Percentiles rank a stretch among this genome's conserved stretches.
Conservation (phyloP, 768 basidiomycete species). For the Amanita muscaria region DNA sequence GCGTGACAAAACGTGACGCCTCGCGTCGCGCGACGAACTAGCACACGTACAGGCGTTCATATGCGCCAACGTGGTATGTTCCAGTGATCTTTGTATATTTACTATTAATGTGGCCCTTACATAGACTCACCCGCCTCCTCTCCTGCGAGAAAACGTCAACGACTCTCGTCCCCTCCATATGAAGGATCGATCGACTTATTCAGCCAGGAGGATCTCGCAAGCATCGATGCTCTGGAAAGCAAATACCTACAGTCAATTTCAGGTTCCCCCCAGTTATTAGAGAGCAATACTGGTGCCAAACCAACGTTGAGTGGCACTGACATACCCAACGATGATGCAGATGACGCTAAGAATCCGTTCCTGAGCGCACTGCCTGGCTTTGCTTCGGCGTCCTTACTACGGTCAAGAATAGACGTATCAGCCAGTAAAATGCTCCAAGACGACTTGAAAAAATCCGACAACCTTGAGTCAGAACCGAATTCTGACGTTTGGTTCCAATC, state of each 20-base stretch:
- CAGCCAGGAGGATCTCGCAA: constrained; percentile 47
- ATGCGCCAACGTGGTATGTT: constrained; percentile 5
- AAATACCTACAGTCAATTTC: constrained; percentile 29
- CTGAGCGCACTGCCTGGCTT: neutral
- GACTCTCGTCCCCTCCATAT: constrained; percentile 60
- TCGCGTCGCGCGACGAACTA: constrained; percentile 6
- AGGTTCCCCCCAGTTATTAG: neutral
- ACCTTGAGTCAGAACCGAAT: constrained; percentile 27
- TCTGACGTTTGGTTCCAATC: constrained; percentile 45
- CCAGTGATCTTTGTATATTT: neutral
- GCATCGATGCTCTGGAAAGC: constrained; percentile 44
- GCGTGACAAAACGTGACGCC: too few species aligned
- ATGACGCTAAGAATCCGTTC: constrained; percentile 40
- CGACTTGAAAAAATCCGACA: constrained; percentile 13
- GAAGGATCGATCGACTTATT: constrained; percentile 43
- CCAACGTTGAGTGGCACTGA: neutral
- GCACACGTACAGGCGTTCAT: neutral
- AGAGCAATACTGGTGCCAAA: neutral
- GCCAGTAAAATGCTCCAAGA: constrained; percentile 18
- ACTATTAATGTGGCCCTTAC: constrained; percentile 10
- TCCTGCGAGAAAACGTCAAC: constrained; percentile 47
- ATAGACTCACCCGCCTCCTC: constrained; percentile 28
- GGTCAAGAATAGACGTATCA: neutral
- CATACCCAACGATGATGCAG: constrained; percentile 9
- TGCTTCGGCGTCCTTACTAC: constrained; percentile 13